Evolutionary conservation across 352 stramenopile species (phyloP), one percentile per base, ranked within the genome.

Genomic region (Phytophthora sp.): DNA sequence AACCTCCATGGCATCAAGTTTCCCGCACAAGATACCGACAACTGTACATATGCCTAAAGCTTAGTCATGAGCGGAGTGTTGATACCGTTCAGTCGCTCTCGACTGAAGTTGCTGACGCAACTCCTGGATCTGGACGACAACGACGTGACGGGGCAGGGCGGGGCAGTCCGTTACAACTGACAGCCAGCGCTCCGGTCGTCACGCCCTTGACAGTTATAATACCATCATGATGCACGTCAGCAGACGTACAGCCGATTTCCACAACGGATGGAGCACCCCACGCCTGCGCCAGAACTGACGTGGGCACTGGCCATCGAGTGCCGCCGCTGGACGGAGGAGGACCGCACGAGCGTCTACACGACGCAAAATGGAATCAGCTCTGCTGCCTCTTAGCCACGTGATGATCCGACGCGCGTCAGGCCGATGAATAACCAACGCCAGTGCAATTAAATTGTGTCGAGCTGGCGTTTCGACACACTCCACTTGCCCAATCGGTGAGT

Each of bases 61-160:
- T 65, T 65, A 58, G 3, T 33, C 29, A 45, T 29, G 50, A 71
- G 26, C 47, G 30, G 63, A 65, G 63, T 71, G 63, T 71, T 56
- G 46, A 68, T 63, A 67, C 45, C 46, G 58, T 72, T 30, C 56
- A 71, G 58, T 41, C n/a, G 31, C 11, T 39, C 44, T 29, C 49
- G 36, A 54, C 58, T 58, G 59, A 73, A 65, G 58, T 63, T 65
- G 42, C 53, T 69, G 60, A 16, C 53, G 59, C 53, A 69, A 60
- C 39, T 54, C 51, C n/a, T n/a, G n/a, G n/a, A 30, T 21, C 16
- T 31, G 57, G 35, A 63, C 56, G 20, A 26, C 51, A 45, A 41
- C 30, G 20, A 16, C 35, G 57, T n/a, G n/a, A n/a, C n/a, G n/a
- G n/a, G n/a, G n/a, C n/a, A n/a, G n/a, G n/a, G n/a, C n/a, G n/a